Conservation (phyloP, 768 basidiomycete genomes). For the Leccinum barrowsii region DNA sequence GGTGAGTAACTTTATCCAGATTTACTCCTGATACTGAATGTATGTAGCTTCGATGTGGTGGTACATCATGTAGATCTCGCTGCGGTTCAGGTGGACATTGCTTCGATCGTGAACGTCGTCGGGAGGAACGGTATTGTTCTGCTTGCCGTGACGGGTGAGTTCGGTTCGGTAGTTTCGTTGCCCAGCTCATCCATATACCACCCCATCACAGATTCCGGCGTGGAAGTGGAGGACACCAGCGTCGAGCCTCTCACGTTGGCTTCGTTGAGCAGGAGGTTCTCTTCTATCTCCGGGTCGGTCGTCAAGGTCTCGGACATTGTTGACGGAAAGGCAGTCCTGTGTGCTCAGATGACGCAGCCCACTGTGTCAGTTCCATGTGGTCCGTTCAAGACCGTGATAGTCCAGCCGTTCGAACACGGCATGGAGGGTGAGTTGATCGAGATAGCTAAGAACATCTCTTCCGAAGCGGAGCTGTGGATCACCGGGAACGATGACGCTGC, state of each 20-base stretch:
- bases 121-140: constrained; percentile 22
- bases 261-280: not conserved
- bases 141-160: constrained; percentile 22
- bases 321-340: not conserved
- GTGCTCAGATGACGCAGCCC: constrained; percentile 10
- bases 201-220: not conserved
- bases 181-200: not conserved
- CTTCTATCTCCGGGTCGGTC: not conserved
- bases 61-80: constrained; percentile 21
- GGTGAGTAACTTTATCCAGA: constrained; percentile 2
- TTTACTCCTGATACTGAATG: not conserved
- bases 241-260: not conserved
- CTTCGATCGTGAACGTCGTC: constrained; percentile 23
- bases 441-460: constrained; percentile 21
- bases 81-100: constrained; percentile 17
- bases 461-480: constrained; percentile 28
- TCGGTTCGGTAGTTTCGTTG: too few relatives aligned
- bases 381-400: constrained; percentile 25
- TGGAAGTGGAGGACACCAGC: not conserved
- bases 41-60: constrained; percentile 19
- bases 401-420: constrained; percentile 26
- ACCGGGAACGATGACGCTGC: constrained; percentile 29
- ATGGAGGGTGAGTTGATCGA: constrained; percentile 27
- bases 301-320: not conserved
- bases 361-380: constrained; percentile 12